Conservation (phyloP, 805 yeast species). For the Wickerhamiella vanderwaltii region DNA sequence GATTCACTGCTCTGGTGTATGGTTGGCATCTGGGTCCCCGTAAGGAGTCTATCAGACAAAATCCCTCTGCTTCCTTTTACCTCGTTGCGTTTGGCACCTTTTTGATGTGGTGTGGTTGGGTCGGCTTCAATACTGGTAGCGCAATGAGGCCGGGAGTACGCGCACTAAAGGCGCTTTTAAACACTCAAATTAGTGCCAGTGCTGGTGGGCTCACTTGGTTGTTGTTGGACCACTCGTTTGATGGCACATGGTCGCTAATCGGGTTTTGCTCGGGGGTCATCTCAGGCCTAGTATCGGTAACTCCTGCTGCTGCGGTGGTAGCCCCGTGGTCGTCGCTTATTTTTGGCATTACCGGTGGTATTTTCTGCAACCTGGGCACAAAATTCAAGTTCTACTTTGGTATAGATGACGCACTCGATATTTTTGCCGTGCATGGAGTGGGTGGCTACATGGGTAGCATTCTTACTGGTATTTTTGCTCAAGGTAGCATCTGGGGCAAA, state of each 20-base stretch:
- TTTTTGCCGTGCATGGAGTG: slow-evolving; percentile 55
- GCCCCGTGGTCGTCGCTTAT: slow-evolving; percentile 72
- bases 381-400: slow-evolving; percentile 59
- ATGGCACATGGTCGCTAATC: slow-evolving; percentile 82
- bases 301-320: slow-evolving; percentile 94
- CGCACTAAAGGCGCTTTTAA: slow-evolving; percentile 39
- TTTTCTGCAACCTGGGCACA: slow-evolving; percentile 74
- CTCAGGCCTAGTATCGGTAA: slow-evolving; percentile 87
- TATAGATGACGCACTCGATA: slow-evolving; percentile 92
- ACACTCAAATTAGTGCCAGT: slow-evolving; percentile 42
- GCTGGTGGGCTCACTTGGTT: slow-evolving; percentile 37
- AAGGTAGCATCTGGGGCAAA: slow-evolving; percentile 65
- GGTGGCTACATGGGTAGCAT: slow-evolving; percentile 37
- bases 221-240: slow-evolving; percentile 37
- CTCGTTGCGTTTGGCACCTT: slow-evolving; percentile 57
- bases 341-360: slow-evolving; percentile 61
- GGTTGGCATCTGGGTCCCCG: slow-evolving; percentile 55
- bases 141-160: slow-evolving; percentile 28
- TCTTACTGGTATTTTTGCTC: slow-evolving; percentile 85
- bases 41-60: slow-evolving; percentile 30
- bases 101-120: slow-evolving; percentile 66
- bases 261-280: slow-evolving; percentile 91
- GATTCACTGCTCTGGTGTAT: slow-evolving; percentile 59
- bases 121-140: slow-evolving; percentile 68
- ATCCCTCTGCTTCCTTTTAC: slow-evolving; percentile 54